Percentiles rank a stretch among this genome's conserved stretches.
phyloP scores from a whole-genome alignment of 78 protist species.

The Guillardia theta region DNA sequence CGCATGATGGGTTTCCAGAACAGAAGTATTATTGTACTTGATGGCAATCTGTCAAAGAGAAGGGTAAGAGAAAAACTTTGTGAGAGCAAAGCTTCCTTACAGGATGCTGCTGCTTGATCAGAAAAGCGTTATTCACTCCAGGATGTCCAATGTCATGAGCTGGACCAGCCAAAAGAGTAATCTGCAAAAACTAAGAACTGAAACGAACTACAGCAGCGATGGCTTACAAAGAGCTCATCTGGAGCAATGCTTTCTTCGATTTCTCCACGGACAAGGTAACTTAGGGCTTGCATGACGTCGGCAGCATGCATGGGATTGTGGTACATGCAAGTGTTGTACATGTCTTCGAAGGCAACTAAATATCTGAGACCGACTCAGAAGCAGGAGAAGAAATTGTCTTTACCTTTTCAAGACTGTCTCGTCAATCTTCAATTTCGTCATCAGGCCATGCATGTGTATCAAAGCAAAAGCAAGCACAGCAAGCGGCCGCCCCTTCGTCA shows the following conservation, averaged over 20 bases:
- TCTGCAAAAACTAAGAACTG: not conserved
- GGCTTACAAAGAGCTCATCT: not conserved
- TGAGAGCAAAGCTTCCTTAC: not conserved
- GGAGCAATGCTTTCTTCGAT: not conserved
- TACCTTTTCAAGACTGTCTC: not conserved
- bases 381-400: not conserved
- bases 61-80: not conserved
- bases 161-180: not conserved
- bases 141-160: constrained; percentile 11
- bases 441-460: not conserved
- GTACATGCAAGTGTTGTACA: not conserved
- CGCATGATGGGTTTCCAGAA: constrained; percentile 31
- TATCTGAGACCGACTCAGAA: not conserved
- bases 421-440: not conserved
- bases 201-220: not conserved
- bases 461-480: not conserved
- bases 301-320: constrained; percentile 32
- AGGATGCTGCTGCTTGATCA: not conserved
- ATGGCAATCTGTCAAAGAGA: not conserved
- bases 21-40: not conserved
- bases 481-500: not conserved
- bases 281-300: not conserved
- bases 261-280: not conserved
- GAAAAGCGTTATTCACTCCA: not conserved
- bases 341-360: not conserved